These are phyloP conservation scores for Aspergillus unguis DNA, from an alignment of 2,329 filamentous ascomycete species.

Conservation along the genomic window DNA sequence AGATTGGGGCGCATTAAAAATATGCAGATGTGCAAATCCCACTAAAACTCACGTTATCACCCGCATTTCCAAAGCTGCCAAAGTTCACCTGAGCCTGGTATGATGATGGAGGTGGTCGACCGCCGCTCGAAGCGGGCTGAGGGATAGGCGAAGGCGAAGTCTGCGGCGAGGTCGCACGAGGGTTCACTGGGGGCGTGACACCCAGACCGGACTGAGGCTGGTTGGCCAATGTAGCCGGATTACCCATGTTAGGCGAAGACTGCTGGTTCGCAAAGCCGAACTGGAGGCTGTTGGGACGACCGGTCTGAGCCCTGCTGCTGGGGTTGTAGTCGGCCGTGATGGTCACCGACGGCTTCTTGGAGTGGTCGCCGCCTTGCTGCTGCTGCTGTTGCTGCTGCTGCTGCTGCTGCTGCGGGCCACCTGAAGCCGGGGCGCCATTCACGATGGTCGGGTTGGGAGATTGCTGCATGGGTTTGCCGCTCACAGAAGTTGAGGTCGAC, in stretches of 20 bases:
- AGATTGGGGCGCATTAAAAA: neutral
- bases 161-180: constrained; percentile 75
- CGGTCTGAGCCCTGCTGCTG: constrained; percentile 74
- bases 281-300: constrained; percentile 61
- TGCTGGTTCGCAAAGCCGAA: constrained; percentile 74
- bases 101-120: constrained; percentile 75
- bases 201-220: constrained; percentile 41
- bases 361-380: constrained; percentile 58
- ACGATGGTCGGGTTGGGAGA: constrained; percentile 47
- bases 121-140: constrained; percentile 78
- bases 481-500: constrained; percentile 70
- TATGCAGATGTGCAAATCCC: neutral
- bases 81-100: constrained; percentile 71
- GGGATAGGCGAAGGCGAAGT: constrained; percentile 92
- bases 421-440: constrained; percentile 60
- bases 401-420: constrained; percentile 36
- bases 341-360: constrained; percentile 83
- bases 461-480: constrained; percentile 67
- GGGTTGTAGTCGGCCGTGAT: constrained; percentile 78
- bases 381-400: constrained; percentile 16
- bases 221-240: constrained; percentile 52
- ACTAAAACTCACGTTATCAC: constrained; percentile 63
- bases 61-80: constrained; percentile 72
- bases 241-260: constrained; percentile 58
- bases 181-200: constrained; percentile 59